These are phyloP conservation scores for Clavaria fumosa DNA, from an alignment of 768 basidiomycete species.

Conservation along the genomic window DNA sequence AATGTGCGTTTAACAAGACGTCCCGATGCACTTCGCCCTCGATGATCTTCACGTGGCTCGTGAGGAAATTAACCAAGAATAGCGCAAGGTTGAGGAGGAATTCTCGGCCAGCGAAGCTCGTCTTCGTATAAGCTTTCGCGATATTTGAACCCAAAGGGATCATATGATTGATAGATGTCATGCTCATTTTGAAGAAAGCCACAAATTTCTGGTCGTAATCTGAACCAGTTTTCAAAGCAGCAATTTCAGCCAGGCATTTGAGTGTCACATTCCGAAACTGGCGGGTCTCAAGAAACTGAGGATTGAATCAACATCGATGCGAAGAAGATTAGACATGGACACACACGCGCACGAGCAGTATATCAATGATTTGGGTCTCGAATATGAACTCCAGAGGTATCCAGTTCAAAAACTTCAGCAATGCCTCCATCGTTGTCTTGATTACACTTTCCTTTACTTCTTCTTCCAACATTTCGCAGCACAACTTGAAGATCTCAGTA, in stretches of 20 bases:
- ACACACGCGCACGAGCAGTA: slow-evolving; percentile 78
- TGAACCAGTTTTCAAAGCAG: slow-evolving; percentile 81
- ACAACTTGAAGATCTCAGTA: slow-evolving; percentile 94
- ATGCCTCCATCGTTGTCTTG: slow-evolving; percentile 86
- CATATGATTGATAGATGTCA: slow-evolving; percentile 96
- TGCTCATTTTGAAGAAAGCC: slow-evolving; percentile 93
- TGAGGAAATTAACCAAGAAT: slow-evolving; percentile 95
- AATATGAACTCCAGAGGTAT: slow-evolving; percentile 98
- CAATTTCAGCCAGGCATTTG: slow-evolving; percentile 94
- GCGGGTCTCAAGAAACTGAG: slow-evolving; percentile 85
- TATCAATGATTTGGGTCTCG: slow-evolving; percentile 93
- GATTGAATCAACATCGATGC: slow-evolving; percentile 7
- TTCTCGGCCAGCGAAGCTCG: slow-evolving; percentile 87
- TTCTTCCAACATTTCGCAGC: slow-evolving; percentile 90
- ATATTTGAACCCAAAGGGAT: slow-evolving; percentile 92
- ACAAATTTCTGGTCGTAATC: slow-evolving; percentile 99
- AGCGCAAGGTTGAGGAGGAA: slow-evolving; percentile 92
- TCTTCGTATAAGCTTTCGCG: slow-evolving; percentile 76
- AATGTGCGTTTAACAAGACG: slow-evolving; percentile 87
- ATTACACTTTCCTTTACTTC: slow-evolving; percentile 90
- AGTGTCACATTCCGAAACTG: slow-evolving; percentile 96
- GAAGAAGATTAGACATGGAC: slow-evolving; percentile 4
- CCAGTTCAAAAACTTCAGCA: slow-evolving; percentile 95
- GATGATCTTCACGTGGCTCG: slow-evolving; percentile 83
- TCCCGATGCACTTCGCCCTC: slow-evolving; percentile 85